Evolutionary conservation across 805 yeast genomes (phyloP), one percentile per base, ranked within the genome.

Genomic region (Cyberlindnera samutprakarnensis): DNA sequence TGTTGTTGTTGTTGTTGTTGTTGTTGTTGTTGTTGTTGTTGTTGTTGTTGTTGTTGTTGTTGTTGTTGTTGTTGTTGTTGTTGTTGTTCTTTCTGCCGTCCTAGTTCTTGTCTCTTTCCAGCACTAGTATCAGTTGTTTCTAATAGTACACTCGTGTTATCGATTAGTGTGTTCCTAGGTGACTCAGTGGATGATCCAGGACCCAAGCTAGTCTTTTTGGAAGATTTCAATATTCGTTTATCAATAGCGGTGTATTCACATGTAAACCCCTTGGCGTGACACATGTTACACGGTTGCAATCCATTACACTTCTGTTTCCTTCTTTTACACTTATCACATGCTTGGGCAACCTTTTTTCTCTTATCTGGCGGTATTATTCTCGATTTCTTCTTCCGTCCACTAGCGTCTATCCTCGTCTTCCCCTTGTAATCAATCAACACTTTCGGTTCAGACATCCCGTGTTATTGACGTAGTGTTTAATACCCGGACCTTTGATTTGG

Each of bases 301-400:
- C 61, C 60, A 30, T 53, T 44, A 29, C 55, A 64, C 39, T 41
- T 47, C 31, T 45, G 62, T 44, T 67, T 67, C 24, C 70, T 44
- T 30, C 54, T 57, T 48, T 64, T 65, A 50, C 72, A 67, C 31
- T 51, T 49, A 39, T 67, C 70, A 39, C 73, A 67, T 7, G 73
- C 73, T 37, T 59, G 54, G 1, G 70, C 62, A 14, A 65, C 67
- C 35, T 68, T 65, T 43, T 64, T 62, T 15, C 66, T 33, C 11
- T 41, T 35, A 10, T 49, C 54, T 6, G 54, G 49, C 1, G 54
- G 52, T 5, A 47, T 46, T 14, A 42, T 39, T 12, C 54, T 32
- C 14, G 40, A 32, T 24, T 43, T 49, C 41, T 42, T 48, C 27
- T 32, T 38, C 30, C 25, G 28, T 35, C 31, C 17, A 36, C 33